Evolutionary conservation across 345 rosid species (phyloP).

Genomic region (Linum trigynum): DNA sequence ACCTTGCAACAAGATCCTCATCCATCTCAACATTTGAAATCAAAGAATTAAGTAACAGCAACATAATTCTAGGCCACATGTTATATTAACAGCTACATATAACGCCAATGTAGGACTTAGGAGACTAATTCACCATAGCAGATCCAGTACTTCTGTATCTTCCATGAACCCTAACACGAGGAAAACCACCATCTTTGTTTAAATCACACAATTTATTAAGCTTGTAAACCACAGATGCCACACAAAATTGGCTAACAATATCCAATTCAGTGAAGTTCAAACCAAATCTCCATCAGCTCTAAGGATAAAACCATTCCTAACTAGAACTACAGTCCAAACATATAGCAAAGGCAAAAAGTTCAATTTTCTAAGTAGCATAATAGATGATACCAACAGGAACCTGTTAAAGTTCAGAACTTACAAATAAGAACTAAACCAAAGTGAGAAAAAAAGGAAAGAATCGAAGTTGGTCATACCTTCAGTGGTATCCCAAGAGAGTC

Average conservation of each 20-base stretch:
- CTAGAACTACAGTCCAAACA: too few relatives aligned
- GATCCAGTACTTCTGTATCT: not conserved
- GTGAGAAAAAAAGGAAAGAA: not conserved
- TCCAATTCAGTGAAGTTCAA: not conserved
- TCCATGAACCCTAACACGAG: not conserved
- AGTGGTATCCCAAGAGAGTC: constrained; percentile 26
- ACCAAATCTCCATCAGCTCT: not conserved
- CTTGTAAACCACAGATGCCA: not conserved
- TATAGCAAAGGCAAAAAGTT: too few relatives aligned
- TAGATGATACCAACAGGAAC: too few relatives aligned
- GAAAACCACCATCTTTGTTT: not conserved
- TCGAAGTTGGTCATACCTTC: constrained; percentile 13
- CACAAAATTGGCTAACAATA: not conserved
- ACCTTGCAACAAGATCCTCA: too few relatives aligned
- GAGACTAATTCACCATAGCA: not conserved
- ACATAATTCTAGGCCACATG: too few relatives aligned
- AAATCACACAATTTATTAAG: not conserved
- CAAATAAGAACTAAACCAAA: constrained; percentile 1
- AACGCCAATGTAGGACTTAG: too few relatives aligned
- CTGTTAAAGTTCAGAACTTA: not conserved
- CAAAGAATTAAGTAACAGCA: too few relatives aligned
- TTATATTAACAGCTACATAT: too few relatives aligned
- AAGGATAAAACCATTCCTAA: not conserved
- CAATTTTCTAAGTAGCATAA: too few relatives aligned
- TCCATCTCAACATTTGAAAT: too few relatives aligned